Evolutionary conservation across 2,329 filamentous ascomycete genomes (phyloP).

Genomic region (Penicillium sp.): DNA sequence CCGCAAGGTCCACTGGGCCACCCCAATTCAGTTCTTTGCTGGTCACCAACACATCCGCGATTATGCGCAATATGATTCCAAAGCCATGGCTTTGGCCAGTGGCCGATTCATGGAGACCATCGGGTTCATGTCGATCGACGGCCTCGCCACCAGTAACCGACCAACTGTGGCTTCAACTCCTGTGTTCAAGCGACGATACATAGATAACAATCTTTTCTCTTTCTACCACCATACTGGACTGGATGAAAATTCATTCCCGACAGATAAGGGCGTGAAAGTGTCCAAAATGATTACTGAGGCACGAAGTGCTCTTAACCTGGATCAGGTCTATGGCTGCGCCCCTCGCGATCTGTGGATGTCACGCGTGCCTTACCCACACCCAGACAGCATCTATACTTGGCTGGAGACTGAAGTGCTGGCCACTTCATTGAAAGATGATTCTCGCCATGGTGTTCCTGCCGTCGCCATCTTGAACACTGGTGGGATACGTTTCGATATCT

Average conservation of each 20-base stretch:
- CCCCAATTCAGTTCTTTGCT: conserved; percentile 87
- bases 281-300: conserved; percentile 69
- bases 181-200: conserved; percentile 76
- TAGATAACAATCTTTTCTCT: conserved; percentile 90
- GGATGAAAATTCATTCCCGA: conserved; percentile 72
- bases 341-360: conserved; percentile 80
- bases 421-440: conserved; percentile 59
- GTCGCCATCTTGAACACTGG: conserved; percentile 86
- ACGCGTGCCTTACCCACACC: conserved; percentile 70
- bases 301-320: conserved; percentile 69
- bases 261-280: conserved; percentile 71
- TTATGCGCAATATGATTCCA: conserved; percentile 74
- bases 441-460: conserved; percentile 59
- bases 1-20: conserved; percentile 72
- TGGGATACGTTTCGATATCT: conserved; percentile 91
- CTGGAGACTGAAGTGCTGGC: conserved; percentile 75
- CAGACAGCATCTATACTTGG: conserved; percentile 79
- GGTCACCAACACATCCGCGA: conserved; percentile 90
- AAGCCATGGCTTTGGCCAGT: conserved; percentile 77
- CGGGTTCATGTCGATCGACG: conserved; percentile 85
- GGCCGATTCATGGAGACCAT: conserved; percentile 95
- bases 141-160: conserved; percentile 51
- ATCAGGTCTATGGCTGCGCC: conserved; percentile 77
- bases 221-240: conserved; percentile 77
- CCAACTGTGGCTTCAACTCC: conserved; percentile 35